A percentile compares a stretch with the other conserved stretches of the same genome.
These are phyloP conservation scores for Aurantiochytrium sp. DNA, from an alignment of 108 stramenopile species.

Conservation along the genomic window DNA sequence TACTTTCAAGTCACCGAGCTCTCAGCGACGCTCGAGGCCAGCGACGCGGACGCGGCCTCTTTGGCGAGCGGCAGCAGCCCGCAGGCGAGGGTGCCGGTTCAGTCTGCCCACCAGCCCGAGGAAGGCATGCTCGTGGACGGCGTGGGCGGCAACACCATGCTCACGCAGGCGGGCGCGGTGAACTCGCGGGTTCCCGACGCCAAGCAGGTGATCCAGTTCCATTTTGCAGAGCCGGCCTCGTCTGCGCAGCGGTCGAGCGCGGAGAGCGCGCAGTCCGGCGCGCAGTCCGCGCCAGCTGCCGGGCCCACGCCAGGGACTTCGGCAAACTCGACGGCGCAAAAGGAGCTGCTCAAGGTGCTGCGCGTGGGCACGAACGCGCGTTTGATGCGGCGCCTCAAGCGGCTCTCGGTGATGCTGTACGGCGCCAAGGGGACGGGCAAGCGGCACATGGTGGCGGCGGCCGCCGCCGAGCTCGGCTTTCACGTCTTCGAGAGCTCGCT, in stretches of 20 bases:
- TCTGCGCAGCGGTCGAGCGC: not conserved
- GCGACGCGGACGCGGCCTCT: not conserved
- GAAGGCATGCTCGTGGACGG: slow-evolving; percentile 25
- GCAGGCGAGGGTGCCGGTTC: not conserved
- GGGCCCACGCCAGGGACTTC: not conserved
- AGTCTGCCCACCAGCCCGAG: not conserved
- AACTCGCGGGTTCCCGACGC: slow-evolving; percentile 8
- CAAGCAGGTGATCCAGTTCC: not conserved
- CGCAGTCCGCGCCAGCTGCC: not conserved
- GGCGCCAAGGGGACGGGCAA: slow-evolving; percentile 5
- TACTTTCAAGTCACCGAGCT: slow-evolving; percentile 20
- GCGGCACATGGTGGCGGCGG: not conserved
- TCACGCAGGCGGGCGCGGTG: slow-evolving; percentile 9
- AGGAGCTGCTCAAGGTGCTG: not conserved
- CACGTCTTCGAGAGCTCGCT: slow-evolving; percentile 12
- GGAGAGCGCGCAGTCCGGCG: not conserved
- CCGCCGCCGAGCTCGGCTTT: slow-evolving; percentile 10
- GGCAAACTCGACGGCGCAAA: not conserved
- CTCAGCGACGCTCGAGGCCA: not conserved
- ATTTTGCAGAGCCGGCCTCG: not conserved
- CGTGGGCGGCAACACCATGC: slow-evolving; percentile 20
- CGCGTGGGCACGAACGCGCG: not conserved
- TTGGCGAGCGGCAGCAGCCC: not conserved
- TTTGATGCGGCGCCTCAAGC: not conserved
- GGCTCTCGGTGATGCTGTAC: not conserved